Evolutionary conservation across 495 filamentous ascomycete genomes (phyloP), one percentile per base, ranked within the genome.

Genomic region (Aspergillus ostianus): DNA sequence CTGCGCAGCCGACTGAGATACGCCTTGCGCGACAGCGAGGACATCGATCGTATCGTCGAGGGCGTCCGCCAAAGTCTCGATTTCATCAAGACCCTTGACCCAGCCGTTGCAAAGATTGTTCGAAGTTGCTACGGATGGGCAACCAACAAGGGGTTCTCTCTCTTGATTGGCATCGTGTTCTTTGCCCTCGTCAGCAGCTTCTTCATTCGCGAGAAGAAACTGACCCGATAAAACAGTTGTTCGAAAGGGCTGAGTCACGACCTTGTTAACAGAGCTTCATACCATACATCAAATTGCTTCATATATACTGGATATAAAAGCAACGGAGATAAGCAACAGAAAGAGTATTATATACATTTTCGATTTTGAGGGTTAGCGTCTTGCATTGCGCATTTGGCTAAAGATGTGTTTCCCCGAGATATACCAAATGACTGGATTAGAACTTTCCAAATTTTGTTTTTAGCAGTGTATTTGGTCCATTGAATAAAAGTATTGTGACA

Each of bases 41-140:
- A 89, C 53, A 87, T 87, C 1, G 83, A 85, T 50, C 74, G 84
- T 58, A 92, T 94, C 63, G 87, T 92, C 18, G 80, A 85, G 50
- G 76, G 80, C 12, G 91, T 94, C 13, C 82, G 91, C 47, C 77
- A 90, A 74, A 91, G 86, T 66, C 75, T 95, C 30, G 84, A 87
- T 21, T 91, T 80, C 63, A 87, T 93, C 68, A 83, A 81, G 55
- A 78, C 71, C 2, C 76, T 96, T n/a, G 84, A 88, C 5, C 85
- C 88, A 0, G 77, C 68, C 2, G 70, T 87, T 5, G 82, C 79
- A 36, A 73, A 71, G 18, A 70, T 89, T 21, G 90, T 96, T n/a
- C 80, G 85, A 18, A 66, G 73, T 19, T 91, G 88, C 70, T 96
- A 93, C 73, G 82, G 78, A 27, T 77, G 70, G 70, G 73, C 82